These are phyloP conservation scores for Stropharia rugosoannulata DNA, from an alignment of 768 basidiomycete species.

Conservation along the genomic window DNA sequence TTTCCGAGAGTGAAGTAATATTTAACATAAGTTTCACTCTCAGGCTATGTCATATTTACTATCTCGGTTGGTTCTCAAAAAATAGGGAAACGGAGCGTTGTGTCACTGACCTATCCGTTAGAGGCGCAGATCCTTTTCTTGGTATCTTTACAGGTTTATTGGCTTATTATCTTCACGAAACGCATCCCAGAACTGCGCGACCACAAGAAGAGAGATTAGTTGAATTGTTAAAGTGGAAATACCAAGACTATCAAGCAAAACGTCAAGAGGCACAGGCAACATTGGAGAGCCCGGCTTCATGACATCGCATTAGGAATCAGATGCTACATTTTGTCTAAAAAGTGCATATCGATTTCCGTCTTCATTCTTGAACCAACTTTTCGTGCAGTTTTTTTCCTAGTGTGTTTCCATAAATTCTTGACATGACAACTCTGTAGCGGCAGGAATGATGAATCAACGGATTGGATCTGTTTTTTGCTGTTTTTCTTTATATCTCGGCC, in stretches of 20 bases:
- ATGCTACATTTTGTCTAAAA: too few relatives aligned
- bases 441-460: not conserved
- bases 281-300: constrained; percentile 33
- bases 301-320: not conserved
- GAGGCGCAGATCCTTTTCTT: constrained; percentile 67
- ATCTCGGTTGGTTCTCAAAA: constrained; percentile 24
- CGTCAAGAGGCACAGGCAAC: constrained; percentile 33
- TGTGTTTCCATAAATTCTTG: too few relatives aligned
- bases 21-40: not conserved
- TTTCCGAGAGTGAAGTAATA: not conserved
- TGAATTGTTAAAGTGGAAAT: constrained; percentile 67
- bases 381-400: too few relatives aligned
- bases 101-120: constrained; percentile 25
- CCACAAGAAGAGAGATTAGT: constrained; percentile 53
- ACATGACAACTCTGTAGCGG: not conserved
- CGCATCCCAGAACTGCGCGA: constrained; percentile 70
- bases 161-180: constrained; percentile 81
- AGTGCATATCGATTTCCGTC: too few relatives aligned
- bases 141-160: constrained; percentile 77
- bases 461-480: not conserved
- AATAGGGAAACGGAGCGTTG: not conserved
- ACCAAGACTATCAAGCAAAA: constrained; percentile 41
- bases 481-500: not conserved
- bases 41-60: not conserved
- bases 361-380: not conserved